phyloP scores from a whole-genome alignment of 768 basidiomycete species.

The Panaeolus papilionaceus region DNA sequence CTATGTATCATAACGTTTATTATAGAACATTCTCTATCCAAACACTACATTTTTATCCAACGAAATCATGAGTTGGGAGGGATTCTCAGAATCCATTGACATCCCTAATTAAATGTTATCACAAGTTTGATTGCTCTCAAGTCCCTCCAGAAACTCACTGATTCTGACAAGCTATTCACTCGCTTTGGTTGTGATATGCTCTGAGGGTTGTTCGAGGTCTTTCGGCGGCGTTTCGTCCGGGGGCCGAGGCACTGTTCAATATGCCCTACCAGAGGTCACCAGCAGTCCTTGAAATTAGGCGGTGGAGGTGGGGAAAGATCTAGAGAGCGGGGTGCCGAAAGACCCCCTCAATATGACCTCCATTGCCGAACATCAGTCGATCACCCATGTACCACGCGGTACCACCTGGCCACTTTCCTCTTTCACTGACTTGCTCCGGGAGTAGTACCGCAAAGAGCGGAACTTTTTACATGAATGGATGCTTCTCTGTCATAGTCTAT shows the following conservation, averaged over 20 bases:
- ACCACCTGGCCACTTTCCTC: background rate
- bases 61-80: background rate
- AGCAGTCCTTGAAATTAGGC: background rate
- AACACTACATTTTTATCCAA: background rate
- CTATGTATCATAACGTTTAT: slow-evolving; percentile 10
- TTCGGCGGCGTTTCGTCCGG: background rate
- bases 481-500: background rate
- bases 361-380: background rate
- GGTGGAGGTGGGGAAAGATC: background rate
- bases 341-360: background rate
- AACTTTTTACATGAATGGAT: background rate
- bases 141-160: background rate
- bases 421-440: background rate
- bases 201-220: too few species aligned
- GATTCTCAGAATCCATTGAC: background rate
- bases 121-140: background rate
- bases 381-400: background rate
- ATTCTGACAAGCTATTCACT: background rate
- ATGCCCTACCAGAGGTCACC: too few species aligned
- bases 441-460: background rate
- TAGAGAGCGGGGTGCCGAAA: background rate
- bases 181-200: too few species aligned
- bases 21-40: slow-evolving; percentile 10
- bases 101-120: background rate
- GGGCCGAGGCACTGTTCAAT: background rate